phyloP scores from a whole-genome alignment of 2,329 filamentous ascomycete species.

The Colletotrichum nymphaeae region DNA sequence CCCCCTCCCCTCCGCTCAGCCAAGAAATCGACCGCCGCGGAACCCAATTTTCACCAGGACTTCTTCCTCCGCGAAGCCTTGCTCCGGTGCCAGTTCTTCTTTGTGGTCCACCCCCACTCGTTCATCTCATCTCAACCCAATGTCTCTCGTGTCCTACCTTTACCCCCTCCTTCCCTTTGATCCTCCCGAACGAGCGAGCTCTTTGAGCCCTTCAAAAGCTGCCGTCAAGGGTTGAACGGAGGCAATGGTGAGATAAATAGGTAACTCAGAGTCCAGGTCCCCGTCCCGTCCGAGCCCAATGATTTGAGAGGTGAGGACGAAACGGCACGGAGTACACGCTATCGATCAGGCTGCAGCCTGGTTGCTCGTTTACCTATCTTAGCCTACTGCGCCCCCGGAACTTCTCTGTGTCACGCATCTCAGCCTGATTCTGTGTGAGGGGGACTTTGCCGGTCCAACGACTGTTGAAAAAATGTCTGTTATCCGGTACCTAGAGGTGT shows the following conservation, averaged over 20 bases:
- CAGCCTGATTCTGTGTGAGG: not conserved
- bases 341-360: not conserved
- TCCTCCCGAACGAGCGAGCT: not conserved
- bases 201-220: not conserved
- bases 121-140: conserved; percentile 3
- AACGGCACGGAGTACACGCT: too few species aligned
- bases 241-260: too few species aligned
- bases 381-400: too few species aligned
- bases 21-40: not conserved
- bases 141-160: not conserved
- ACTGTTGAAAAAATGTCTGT: not conserved
- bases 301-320: too few species aligned
- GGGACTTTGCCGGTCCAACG: not conserved
- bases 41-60: not conserved
- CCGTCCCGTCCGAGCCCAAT: too few species aligned
- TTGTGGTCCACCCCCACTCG: not conserved
- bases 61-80: not conserved
- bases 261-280: too few species aligned
- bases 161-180: not conserved
- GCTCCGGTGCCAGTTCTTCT: not conserved
- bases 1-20: too few species aligned
- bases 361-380: too few species aligned
- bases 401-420: not conserved
- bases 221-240: too few species aligned
- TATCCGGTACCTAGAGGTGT: not conserved